A percentile compares a stretch with the other conserved stretches of the same genome.
Conservation (phyloP, 768 basidiomycete genomes). For the Panus rudis region DNA sequence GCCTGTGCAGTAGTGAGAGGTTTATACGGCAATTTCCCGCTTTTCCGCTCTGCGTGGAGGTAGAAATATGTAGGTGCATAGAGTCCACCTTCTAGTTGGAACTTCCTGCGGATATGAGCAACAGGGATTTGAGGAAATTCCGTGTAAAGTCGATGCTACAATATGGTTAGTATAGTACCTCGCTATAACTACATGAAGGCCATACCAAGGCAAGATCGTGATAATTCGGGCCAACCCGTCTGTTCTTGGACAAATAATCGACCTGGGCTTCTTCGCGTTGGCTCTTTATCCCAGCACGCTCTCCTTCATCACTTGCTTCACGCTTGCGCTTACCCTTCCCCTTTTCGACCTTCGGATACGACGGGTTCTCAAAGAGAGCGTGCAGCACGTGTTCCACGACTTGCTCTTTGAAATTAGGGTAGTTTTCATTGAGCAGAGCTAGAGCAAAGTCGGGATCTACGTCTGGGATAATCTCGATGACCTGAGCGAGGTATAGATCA, state of each 20-base stretch:
- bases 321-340: constrained; percentile 34
- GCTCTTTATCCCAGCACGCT: constrained; percentile 23
- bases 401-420: constrained; percentile 27
- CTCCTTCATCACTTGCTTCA: constrained; percentile 23
- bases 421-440: constrained; percentile 38
- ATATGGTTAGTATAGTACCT: constrained; percentile 3
- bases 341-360: constrained; percentile 49
- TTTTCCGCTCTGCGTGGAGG: constrained; percentile 35
- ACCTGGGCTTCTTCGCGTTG: constrained; percentile 28
- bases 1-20: constrained; percentile 26
- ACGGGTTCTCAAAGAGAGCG: constrained; percentile 51
- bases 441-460: constrained; percentile 50
- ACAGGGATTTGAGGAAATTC: constrained; percentile 57
- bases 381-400: constrained; percentile 53
- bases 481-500: constrained; percentile 37
- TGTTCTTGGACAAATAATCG: constrained; percentile 47
- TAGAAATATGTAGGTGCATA: constrained; percentile 64
- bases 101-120: constrained; percentile 40
- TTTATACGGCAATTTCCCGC: constrained; percentile 27
- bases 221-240: constrained; percentile 44
- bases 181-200: constrained; percentile 9
- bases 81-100: constrained; percentile 33
- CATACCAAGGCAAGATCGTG: constrained; percentile 45
- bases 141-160: constrained; percentile 43
- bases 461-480: constrained; percentile 68